Conservation (phyloP, 139 green algal species). For the Nannochloris sp. region DNA sequence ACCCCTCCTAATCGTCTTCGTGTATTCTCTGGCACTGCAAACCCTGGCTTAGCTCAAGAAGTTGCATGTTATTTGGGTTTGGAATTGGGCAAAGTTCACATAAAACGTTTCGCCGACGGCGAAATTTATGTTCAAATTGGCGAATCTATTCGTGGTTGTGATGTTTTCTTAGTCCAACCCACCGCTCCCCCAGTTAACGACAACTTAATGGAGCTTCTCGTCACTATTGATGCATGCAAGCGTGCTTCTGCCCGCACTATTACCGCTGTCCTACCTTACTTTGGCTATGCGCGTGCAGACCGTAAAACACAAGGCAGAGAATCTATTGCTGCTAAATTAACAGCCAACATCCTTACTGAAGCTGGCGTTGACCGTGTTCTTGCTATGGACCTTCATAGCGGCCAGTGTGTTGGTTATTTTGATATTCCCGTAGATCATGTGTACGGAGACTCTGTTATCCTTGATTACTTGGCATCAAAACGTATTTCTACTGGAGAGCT, state of each 20-base stretch:
- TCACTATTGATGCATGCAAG: conserved; percentile 95
- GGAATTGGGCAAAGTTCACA: conserved; percentile 86
- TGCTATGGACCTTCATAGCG: conserved; percentile 92
- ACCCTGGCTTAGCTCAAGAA: conserved; percentile 74
- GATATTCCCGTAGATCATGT: conserved; percentile 99
- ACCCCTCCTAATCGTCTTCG: conserved; percentile 44
- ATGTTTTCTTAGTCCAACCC: conserved; percentile 98
- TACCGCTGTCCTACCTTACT: conserved; percentile 89
- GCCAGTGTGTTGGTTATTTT: conserved; percentile 96
- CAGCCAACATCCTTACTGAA: conserved; percentile 97
- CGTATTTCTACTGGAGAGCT: conserved; percentile 83
- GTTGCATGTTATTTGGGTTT: conserved; percentile 94
- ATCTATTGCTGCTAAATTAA: conserved; percentile 97
- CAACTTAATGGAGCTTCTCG: conserved; percentile 95
- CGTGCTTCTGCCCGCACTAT: conserved; percentile 90
- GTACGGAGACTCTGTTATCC: conserved; percentile 79
- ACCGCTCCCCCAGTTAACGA: conserved; percentile 95
- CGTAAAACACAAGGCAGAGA: conserved; percentile 90
- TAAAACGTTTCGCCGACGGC: conserved; percentile 98
- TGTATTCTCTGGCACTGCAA: conserved; percentile 76
- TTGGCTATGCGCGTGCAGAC: conserved; percentile 91
- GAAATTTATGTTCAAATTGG: conserved; percentile 95
- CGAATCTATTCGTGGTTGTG: conserved; percentile 96
- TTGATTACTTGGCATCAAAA: conserved; percentile 98
- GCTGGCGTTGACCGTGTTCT: conserved; percentile 89